These are phyloP conservation scores for Lentinus brumalis DNA, from an alignment of 768 basidiomycete genomes.

Conservation along the genomic window DNA sequence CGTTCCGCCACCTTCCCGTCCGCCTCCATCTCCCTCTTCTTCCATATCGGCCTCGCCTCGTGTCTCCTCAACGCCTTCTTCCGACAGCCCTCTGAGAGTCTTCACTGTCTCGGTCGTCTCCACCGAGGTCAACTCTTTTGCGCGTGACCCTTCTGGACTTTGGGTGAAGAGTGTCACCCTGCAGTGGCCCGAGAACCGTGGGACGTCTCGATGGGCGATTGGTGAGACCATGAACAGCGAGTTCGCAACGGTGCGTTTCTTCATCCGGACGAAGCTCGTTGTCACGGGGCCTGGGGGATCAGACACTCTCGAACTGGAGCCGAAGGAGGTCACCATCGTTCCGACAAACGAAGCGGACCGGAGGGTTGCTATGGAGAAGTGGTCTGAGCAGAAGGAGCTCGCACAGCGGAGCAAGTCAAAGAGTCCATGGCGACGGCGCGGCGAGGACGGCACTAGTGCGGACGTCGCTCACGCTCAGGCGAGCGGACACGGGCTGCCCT, in stretches of 20 bases:
- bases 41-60: constrained; percentile 6
- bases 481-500: constrained; percentile 14
- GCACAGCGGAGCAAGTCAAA: constrained; percentile 24
- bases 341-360: constrained; percentile 73
- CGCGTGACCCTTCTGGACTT: constrained; percentile 55
- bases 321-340: constrained; percentile 66
- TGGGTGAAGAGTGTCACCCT: constrained; percentile 68
- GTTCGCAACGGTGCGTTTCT: constrained; percentile 67
- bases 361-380: constrained; percentile 61
- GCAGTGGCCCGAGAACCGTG: constrained; percentile 71
- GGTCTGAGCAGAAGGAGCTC: constrained; percentile 42
- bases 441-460: constrained; percentile 7
- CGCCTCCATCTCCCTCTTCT: constrained; percentile 22
- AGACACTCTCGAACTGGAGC: constrained; percentile 69
- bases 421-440: constrained; percentile 21
- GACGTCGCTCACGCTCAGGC: constrained; percentile 2
- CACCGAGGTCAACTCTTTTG: constrained; percentile 51
- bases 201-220: constrained; percentile 73
- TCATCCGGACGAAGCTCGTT: constrained; percentile 69
- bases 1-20: constrained; percentile 8
- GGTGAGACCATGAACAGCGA: constrained; percentile 76
- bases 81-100: constrained; percentile 35
- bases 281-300: constrained; percentile 54
- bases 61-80: constrained; percentile 12
- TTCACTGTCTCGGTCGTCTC: constrained; percentile 56